Conservation (phyloP, 345 rosid genomes). For the Lumnitzera littorea region DNA sequence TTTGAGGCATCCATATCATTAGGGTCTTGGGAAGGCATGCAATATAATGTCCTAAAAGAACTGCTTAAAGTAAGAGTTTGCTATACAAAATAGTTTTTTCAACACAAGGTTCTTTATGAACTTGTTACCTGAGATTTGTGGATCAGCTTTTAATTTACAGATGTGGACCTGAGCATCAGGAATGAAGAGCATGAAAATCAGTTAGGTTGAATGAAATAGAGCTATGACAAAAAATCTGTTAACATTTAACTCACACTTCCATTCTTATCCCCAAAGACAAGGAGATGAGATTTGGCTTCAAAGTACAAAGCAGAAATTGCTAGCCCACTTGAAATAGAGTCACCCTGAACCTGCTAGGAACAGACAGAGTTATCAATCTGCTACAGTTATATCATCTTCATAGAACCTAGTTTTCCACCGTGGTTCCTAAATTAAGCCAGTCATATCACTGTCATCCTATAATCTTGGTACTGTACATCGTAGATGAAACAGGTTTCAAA, state of each 20-base stretch:
- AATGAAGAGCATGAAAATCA: slow-evolving; percentile 3
- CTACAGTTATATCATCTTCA: background rate
- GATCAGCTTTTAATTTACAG: slow-evolving; percentile 67
- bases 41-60: background rate
- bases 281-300: slow-evolving; percentile 44
- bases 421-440: too few species aligned
- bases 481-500: background rate
- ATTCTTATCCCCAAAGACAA: slow-evolving; percentile 72
- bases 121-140: slow-evolving; percentile 49
- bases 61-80: slow-evolving; percentile 2
- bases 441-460: too few species aligned
- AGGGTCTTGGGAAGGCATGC: too few species aligned
- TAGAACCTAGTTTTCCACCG: too few species aligned
- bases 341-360: slow-evolving; percentile 64
- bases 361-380: background rate
- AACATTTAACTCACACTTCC: slow-evolving; percentile 48
- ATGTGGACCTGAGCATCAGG: slow-evolving; percentile 53
- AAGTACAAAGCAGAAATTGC: slow-evolving; percentile 59
- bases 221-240: slow-evolving; percentile 3
- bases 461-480: too few species aligned
- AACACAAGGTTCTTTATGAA: background rate
- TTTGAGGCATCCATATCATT: too few species aligned
- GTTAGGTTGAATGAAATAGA: background rate
- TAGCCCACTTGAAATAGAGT: slow-evolving; percentile 48
- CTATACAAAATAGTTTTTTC: background rate